Percentiles rank a stretch among this genome's conserved stretches.
Conservation (phyloP, 208 protist genomes). For the Trypanosoma grayi region DNA sequence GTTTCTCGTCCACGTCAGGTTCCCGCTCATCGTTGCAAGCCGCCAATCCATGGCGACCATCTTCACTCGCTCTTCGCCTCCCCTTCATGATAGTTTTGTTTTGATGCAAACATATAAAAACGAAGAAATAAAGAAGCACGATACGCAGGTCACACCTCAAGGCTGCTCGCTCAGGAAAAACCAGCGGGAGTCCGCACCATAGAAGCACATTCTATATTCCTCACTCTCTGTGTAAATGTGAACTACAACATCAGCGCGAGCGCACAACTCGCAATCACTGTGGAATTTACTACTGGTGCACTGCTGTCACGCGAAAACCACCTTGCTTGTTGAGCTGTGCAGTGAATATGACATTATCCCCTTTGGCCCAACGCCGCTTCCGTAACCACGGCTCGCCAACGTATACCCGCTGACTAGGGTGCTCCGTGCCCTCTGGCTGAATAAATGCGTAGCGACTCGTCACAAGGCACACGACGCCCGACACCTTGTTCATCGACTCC, state of each 20-base stretch:
- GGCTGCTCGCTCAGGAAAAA: too few species aligned
- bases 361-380: conserved; percentile 14
- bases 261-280: too few species aligned
- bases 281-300: conserved; percentile 14
- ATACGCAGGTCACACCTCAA: too few species aligned
- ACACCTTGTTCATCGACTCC: conserved; percentile 29
- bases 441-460: conserved; percentile 50
- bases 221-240: too few species aligned
- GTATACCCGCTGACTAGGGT: conserved; percentile 48
- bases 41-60: conserved; percentile 20
- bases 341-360: conserved; percentile 32
- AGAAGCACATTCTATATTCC: too few species aligned
- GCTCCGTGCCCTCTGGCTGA: conserved; percentile 47
- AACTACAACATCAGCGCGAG: neutral
- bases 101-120: too few species aligned
- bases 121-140: too few species aligned
- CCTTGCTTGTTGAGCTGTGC: conserved; percentile 18
- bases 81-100: too few species aligned
- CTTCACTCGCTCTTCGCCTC: neutral
- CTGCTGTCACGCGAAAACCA: conserved; percentile 20
- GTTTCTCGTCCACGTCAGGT: conserved; percentile 23
- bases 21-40: conserved; percentile 27
- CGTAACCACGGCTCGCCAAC: conserved; percentile 26
- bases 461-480: conserved; percentile 61
- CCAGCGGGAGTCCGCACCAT: too few species aligned